Base-by-base conservation (phyloP, 805 yeast species). In the Vanderwaltozyma yarrowii region DNA sequence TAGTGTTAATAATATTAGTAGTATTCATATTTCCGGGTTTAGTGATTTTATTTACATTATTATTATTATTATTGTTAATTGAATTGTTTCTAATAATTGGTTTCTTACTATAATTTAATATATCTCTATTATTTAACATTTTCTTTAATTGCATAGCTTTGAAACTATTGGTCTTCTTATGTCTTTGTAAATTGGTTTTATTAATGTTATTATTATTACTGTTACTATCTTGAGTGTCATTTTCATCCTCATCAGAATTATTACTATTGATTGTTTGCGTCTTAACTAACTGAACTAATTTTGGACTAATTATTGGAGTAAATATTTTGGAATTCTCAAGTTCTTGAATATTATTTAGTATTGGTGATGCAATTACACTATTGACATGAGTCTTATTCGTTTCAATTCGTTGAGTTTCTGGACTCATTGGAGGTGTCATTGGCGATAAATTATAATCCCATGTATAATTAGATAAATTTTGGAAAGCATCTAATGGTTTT, bases 161-260 rank as follows among this genome's bases (percentile, higher is more conserved):
- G 37, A 59, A 60, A 35, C 62, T 57, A 39, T 59, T 58, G 3
- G 61, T 56, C 37, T 60, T 60, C 41, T 53, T 59, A 39, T 60
- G 65, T 19, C 49, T 33, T 18, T 39, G 30, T 13, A 42, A n/a
- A 17, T 15, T 23, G 14, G 16, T 28, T 24, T 3, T 15, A 17
- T 13, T 24, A 16, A 12, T 24, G 28, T 33, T 24, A 30, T 5
- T 18, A 11, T 19, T n/a, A n/a, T 32, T 23, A 12, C 19, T 21
- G 10, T 9, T 19, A 19, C 11, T 19, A 5, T 30, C 15, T 10
- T 20, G 18, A 10, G 16, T 21, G 9, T 14, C n/a, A 38, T 19
- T 35, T 30, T 5, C 7, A 7, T 5, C 3, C 4, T n/a, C n/a
- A n/a, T n/a, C n/a, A n/a, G n/a, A n/a, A n/a, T n/a, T 29, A 11